Evolutionary conservation across 1,139 yeast species (phyloP), one percentile per base, ranked within the genome.

Genomic region (Debaryomycetaceae sp.): DNA sequence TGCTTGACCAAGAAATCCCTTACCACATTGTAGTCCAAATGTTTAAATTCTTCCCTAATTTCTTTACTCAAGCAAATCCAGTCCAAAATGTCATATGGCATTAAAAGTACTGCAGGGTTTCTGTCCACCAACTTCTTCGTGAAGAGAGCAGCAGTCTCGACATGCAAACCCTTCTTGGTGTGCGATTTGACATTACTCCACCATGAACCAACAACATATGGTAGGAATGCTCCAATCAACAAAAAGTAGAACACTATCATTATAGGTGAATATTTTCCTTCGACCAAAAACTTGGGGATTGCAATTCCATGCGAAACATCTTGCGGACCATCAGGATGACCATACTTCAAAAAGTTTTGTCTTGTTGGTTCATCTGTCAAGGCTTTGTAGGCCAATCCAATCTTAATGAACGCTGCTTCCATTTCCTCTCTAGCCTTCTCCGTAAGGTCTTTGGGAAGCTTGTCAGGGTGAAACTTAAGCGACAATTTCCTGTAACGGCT

Each of bases 271-370:
- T 86, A 85, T 48, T 81, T 76, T 33, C 96, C 93, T 54, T 89
- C 97, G 37, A 95, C 89, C 55, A 95, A 75, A 66, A 89, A 89
- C 62, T 86, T 84, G 36, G 99, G 99, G 54, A 95, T 70, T 0
- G 98, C 99, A 65, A 95, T 90, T 46, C 99, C 99, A 62, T 89
- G 97, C n/a, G 85, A 72, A n/a, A 87, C 76, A 40, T 88, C 88
- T 64, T 89, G 97, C 41, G 96, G 97, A 36, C 99, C 99, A 68
- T 95, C 99, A 6, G 99, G 99, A 62, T 95, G 96, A 39, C 99
- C 99, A 59, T 84, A 93, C 57, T 81, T 84, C 59, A 85, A 71
- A 62, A 80, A 91, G 63, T 95, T 95, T 53, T 87, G 88, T 57
- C 83, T 83, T 8, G 90, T 83, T 33, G 76, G 80, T 54, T 88